Base-by-base conservation (phyloP, 805 yeast species). In the Myxozyma kluyveri region DNA sequence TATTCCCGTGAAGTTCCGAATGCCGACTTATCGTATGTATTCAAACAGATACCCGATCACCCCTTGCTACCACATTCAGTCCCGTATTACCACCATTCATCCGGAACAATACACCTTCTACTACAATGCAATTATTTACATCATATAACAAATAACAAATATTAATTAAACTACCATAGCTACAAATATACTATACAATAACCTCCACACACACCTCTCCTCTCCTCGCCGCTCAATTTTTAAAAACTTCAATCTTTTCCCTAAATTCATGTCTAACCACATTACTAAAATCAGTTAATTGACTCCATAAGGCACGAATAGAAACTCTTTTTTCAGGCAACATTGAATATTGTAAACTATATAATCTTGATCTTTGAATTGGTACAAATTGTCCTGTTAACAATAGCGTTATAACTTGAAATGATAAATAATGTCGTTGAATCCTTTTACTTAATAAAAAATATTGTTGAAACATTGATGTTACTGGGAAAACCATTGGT, bases 341-440 rank as follows among this genome's bases (percentile, higher is more conserved):
- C 53, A 76, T 73, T 6, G 82, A 77, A 61, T 81, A 80, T 21
- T 81, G 64, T 3, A 78, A 63, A 33, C 71, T 72, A 60, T 82
- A 81, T 10, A 81, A 64, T 50, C 73, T 70, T 49, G 70, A 69
- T 52, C 84, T 68, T 50, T 76, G 74, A n/a, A 80, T 67, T 4
- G 73, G 68, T 61, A 60, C 71, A 60, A 57, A 76, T 63, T 47
- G 77, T 65, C 86, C 86, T 1, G 71, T 63, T 2, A 76, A 45
- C 4, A 81, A 65, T 1, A 73, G 70, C 26, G 61, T 61, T 1
- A 79, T 37, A 1, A 80, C 72, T 1, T 63, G 49, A 1, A 67
- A 42, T 0, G 83, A 76, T 23, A 77, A 62, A 55, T 76, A 79
- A 26, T 73, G 75, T 29, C 66, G 56, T 43, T 65, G 69, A 41